Evolutionary conservation across 176 grass and related monocot genomes (phyloP), one percentile per base, ranked within the genome.

Genomic region (Phyllostachys edulis): DNA sequence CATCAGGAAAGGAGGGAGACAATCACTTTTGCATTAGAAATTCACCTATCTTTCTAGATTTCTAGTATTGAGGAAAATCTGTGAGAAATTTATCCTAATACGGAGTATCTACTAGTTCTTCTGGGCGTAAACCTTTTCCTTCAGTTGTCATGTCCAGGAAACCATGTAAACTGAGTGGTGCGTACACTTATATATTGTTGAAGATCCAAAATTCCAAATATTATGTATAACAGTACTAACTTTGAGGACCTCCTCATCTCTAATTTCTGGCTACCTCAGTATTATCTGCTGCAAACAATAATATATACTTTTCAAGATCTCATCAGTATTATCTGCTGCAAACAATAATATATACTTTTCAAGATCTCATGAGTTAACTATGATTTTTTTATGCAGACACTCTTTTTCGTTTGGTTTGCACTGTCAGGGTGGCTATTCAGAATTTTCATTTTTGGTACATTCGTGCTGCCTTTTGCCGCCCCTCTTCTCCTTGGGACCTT

Each of bases 381-480:
- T 81, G 11, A 26, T 24, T 60, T 39, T 68, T 79, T 75, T 82
- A n/a, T 88, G 85, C 81, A 99, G 96, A 96, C 93, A 4, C 78
- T 96, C 9, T 84, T 96, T 76, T 96, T 99, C 50, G 45, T 95
- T 44, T 99, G 93, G 96, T 80, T 99, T 76, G 81, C 87, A 16
- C 81, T 99, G 45, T 96, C 93, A 29, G 91, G 93, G 39, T 99
- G 96, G 96, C 80, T 99, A 46, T 99, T 99, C 89, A 99, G 93
- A 81, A 78, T 99, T 81, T 92, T 96, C 78, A 84, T 99, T 75
- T 89, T 96, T 27, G 86, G 88, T 40, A 92, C 91, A 63, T 94
- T 94, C 49, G 84, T 99, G 45, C 75, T 99, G 54, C 96, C 96
- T 49, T 88, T 96, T 46, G 93, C 93, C 18, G 93, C 86, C 52